Conservation (phyloP, 2,329 filamentous ascomycete species). For the Monascus ruber region DNA sequence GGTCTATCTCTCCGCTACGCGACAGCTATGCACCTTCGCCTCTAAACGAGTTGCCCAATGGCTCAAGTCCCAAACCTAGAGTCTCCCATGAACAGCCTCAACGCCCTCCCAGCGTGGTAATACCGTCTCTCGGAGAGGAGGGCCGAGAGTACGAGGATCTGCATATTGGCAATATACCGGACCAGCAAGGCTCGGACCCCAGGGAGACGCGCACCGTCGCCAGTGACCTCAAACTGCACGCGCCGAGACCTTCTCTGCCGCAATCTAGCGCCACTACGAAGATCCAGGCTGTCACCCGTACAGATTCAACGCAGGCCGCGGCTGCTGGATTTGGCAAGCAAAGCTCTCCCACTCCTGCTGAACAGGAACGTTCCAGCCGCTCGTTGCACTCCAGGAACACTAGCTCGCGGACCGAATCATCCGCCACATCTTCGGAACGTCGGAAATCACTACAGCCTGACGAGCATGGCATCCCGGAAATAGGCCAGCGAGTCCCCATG, state of each 20-base stretch:
- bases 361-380: conserved; percentile 44
- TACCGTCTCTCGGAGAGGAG: conserved; percentile 82
- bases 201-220: conserved; percentile 68
- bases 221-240: conserved; percentile 74
- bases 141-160: conserved; percentile 74
- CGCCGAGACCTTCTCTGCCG: conserved; percentile 77
- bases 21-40: conserved; percentile 78
- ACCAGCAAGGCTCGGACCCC: conserved; percentile 39
- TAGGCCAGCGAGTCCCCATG: conserved; percentile 89
- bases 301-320: conserved; percentile 77
- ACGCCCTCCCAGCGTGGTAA: conserved; percentile 64
- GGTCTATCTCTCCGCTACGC: conserved; percentile 64
- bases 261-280: conserved; percentile 70
- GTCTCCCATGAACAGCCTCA: conserved; percentile 21
- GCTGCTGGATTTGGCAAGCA: conserved; percentile 68
- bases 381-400: conserved; percentile 53
- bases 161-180: conserved; percentile 31
- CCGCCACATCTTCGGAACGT: conserved; percentile 38
- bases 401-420: conserved; percentile 39
- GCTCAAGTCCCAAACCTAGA: conserved; percentile 19
- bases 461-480: conserved; percentile 82
- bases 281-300: conserved; percentile 75
- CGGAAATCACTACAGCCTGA: conserved; percentile 50
- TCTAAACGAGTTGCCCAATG: conserved; percentile 56
- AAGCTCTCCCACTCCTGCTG: conserved; percentile 35